Evolutionary conservation across 495 filamentous ascomycete genomes (phyloP).

Genomic region (Pyrenula massariospora): DNA sequence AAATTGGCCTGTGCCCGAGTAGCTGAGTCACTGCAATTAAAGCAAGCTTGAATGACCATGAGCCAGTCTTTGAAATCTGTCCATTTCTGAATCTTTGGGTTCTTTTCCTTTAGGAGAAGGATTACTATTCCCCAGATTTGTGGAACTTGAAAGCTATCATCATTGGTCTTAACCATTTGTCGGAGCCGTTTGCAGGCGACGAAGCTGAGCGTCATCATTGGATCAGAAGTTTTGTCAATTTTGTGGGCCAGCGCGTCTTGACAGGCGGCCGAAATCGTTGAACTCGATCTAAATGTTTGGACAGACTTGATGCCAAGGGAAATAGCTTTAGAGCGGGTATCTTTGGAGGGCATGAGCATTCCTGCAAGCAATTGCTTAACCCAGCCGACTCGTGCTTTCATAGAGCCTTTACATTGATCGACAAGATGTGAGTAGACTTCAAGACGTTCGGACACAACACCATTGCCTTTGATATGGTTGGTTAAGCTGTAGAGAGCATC

Average conservation of each 20-base stretch:
- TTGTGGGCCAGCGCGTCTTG: slow-evolving; percentile 43
- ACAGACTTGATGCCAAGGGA: slow-evolving; percentile 56
- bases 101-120: slow-evolving; percentile 56
- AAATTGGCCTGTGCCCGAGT: slow-evolving; percentile 66
- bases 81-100: slow-evolving; percentile 56
- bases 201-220: slow-evolving; percentile 48
- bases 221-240: slow-evolving; percentile 28
- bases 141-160: slow-evolving; percentile 58
- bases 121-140: slow-evolving; percentile 79
- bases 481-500: slow-evolving; percentile 57
- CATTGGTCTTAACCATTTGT: slow-evolving; percentile 54
- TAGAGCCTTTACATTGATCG: slow-evolving; percentile 50
- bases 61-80: slow-evolving; percentile 62
- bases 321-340: slow-evolving; percentile 64
- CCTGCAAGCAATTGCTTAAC: slow-evolving; percentile 69
- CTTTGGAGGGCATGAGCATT: slow-evolving; percentile 65
- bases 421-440: slow-evolving; percentile 66
- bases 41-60: slow-evolving; percentile 64
- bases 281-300: slow-evolving; percentile 50
- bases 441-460: slow-evolving; percentile 60
- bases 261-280: slow-evolving; percentile 48
- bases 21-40: slow-evolving; percentile 63
- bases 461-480: slow-evolving; percentile 62
- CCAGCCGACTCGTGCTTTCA: slow-evolving; percentile 56
- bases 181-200: slow-evolving; percentile 55